Base-by-base conservation (phyloP, 2,329 filamentous ascomycete species). In the Sordariomycetes sp. region DNA sequence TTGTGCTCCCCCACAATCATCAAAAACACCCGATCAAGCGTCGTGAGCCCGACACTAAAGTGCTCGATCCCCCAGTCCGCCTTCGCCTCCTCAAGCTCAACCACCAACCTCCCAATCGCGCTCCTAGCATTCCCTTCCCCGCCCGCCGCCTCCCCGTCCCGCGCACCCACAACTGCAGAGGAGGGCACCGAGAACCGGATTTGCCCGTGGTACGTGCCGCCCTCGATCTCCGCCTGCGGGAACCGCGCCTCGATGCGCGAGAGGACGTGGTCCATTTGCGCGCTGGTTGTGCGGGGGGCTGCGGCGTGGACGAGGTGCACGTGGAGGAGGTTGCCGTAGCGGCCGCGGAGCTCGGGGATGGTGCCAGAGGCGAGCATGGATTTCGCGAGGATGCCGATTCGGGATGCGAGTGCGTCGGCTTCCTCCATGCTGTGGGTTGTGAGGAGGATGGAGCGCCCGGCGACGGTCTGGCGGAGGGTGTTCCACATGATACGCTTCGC, bases 361-460 rank as follows among this genome's bases (percentile, higher is more conserved):
- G 85, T 87, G 3, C 91, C 91, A 10, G 94, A 76, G 0, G 90
- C 91, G 24, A 96, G 76, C 90, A 96, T 95, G 35, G 84, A 79
- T 63, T 82, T 80, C 10, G 90, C 89, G 71, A 97, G 83, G 62
- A 97, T 96, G 13, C 90, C 92, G 0, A 87, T 90, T 1, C 90
- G 80, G 34, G 83, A 84, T 0, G 91, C 91, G 2, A 97, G 76
- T 1, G 90, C 90, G 65, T 95, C 90, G 0, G 91, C 92, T 71
- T 96, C 92, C 68, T 96, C 91, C 90, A 96, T 96, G 54, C 83
- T 89, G 69, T 97, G 92, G 0, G 92, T 96, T 0, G 92, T 96
- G 20, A 97, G 78, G 1, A 97, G 76, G 17, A 96, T 81, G 0
- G 86, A 88, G n/a, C 91, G 81, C 0, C 90, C 90, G 0, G 83